phyloP scores from a whole-genome alignment of 306 rosid species.

The Castanea sativa region DNA sequence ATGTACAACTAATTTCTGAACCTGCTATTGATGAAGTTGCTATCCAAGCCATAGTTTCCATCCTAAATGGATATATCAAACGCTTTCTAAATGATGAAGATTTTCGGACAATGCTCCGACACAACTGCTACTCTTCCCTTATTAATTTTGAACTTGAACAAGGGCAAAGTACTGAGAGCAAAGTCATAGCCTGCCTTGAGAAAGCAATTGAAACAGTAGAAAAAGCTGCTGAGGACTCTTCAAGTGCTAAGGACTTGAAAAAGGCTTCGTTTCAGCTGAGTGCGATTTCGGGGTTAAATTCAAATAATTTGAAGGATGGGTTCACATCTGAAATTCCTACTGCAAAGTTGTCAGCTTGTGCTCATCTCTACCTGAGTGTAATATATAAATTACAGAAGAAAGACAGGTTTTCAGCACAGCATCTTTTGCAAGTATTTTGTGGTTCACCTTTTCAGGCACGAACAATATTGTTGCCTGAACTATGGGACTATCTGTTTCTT shows the following conservation, averaged over 20 bases:
- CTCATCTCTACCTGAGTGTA: conserved; percentile 90
- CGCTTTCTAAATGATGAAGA: conserved; percentile 60
- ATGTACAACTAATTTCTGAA: conserved; percentile 7
- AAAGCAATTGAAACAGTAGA: conserved; percentile 72
- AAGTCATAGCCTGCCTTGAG: conserved; percentile 58
- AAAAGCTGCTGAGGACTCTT: conserved; percentile 45
- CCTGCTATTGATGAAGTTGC: conserved; percentile 45
- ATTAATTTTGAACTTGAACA: conserved; percentile 36
- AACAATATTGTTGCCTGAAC: conserved; percentile 56
- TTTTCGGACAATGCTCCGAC: conserved; percentile 44
- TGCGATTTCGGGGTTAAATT: conserved; percentile 64
- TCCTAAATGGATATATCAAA: conserved; percentile 57
- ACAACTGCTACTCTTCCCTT: conserved; percentile 54
- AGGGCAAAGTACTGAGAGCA: conserved; percentile 38
- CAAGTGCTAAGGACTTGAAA: conserved; percentile 45
- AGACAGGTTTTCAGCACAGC: conserved; percentile 64
- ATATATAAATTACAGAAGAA: conserved; percentile 58
- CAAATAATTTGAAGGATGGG: conserved; percentile 50
- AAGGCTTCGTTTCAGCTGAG: conserved; percentile 60
- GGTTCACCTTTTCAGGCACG: conserved; percentile 71
- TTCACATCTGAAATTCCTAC: conserved; percentile 57
- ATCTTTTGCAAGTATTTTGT: conserved; percentile 80
- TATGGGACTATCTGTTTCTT: conserved; percentile 73
- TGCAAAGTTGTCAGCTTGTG: conserved; percentile 69
- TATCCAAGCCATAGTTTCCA: conserved; percentile 66